Base-by-base conservation (phyloP, 352 stramenopile species). In the Pythium sukuiense region DNA sequence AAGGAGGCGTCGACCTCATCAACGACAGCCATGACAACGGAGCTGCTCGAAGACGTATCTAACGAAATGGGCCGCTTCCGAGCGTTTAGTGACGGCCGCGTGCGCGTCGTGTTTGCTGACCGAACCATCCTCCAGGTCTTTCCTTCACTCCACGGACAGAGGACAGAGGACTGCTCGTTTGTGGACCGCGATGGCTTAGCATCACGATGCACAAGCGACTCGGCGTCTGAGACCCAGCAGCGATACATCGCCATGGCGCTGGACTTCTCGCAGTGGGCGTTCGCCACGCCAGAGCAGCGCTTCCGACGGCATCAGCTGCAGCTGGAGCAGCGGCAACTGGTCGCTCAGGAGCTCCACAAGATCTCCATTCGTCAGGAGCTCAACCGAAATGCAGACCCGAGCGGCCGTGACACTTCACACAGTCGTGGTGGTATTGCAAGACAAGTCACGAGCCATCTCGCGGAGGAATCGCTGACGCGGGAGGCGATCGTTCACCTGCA, bases 61-160 rank as follows among this genome's bases (percentile, higher is more conserved):
- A 95, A 77, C n/a, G 66, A 78, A 26, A n/a, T 64, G 32, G 85
- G 85, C 0, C 74, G 79, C 14, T 93, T 93, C 52, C 84, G 87
- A 24, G 80, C 80, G 11, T 93, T 88, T 45, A 68, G 73, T 18
- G 79, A 86, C 55, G 81, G 83, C n/a, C 69, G 73, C 24, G 73
- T 93, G 30, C 86, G 85, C 32, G 81, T 86, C 46, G 74, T 74
- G 20, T 93, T 93, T 46, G 52, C 70, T 12, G 85, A 95, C 43
- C 83, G 87, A 39, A 92, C 87, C 18, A 92, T 95, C 30, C 65
- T 92, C 26, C 73, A 86, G 50, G 66, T 91, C 26, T 68, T 81
- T 5, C 45, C 61, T 1, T 55, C 52, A 26, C 18, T 43, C n/a
- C 53, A 48, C 16, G 58, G 69, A 26, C 60, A n/a, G n/a, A n/a